Percentiles rank a stretch among this genome's conserved stretches.
Conservation (phyloP, 2,329 filamentous ascomycete species). For the Claviceps lovelessii region DNA sequence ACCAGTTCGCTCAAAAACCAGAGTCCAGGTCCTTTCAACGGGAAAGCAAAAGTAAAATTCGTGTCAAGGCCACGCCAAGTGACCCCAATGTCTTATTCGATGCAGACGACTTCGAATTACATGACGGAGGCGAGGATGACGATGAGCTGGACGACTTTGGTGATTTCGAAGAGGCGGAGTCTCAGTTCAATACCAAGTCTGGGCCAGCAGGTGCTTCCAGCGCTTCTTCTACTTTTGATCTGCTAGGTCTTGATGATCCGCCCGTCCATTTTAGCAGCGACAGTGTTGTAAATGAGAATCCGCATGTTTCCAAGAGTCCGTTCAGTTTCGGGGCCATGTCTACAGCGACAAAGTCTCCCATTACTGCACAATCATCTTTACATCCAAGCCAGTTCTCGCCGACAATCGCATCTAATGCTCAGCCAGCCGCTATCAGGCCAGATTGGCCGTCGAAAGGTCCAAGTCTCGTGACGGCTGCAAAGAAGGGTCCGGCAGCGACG, state of each 20-base stretch:
- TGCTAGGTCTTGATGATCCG: constrained; percentile 25
- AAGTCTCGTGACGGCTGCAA: background rate
- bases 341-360: constrained; percentile 28
- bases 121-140: constrained; percentile 24
- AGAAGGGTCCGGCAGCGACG: constrained; percentile 3
- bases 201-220: background rate
- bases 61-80: constrained; percentile 11
- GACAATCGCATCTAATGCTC: constrained; percentile 32
- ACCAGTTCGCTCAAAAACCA: constrained; percentile 8
- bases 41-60: constrained; percentile 10
- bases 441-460: background rate
- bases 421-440: constrained; percentile 15
- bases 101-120: constrained; percentile 38
- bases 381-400: constrained; percentile 41
- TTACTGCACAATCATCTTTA: constrained; percentile 33
- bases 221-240: constrained; percentile 18
- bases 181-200: constrained; percentile 1
- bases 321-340: constrained; percentile 16
- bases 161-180: constrained; percentile 39
- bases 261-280: constrained; percentile 1
- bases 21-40: constrained; percentile 3
- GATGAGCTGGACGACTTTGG: constrained; percentile 42
- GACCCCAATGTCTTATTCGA: constrained; percentile 52
- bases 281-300: background rate
- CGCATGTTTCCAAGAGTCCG: constrained; percentile 5